These are phyloP conservation scores for Pichia insulana DNA, from an alignment of 805 yeast genomes.

Conservation along the genomic window DNA sequence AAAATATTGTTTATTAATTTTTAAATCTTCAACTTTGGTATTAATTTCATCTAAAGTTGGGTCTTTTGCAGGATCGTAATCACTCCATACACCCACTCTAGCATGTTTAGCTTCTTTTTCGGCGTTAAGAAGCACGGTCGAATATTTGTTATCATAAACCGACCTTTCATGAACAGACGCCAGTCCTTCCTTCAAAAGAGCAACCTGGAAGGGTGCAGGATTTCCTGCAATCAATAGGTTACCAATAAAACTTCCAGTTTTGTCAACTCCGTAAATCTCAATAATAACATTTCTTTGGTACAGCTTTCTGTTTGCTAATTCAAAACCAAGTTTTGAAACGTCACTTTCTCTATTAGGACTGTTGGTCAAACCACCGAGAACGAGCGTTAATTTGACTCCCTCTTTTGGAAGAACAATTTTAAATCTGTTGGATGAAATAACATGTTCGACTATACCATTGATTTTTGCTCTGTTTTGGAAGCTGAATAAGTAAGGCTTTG, in stretches of 20 bases:
- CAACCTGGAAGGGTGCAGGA: slow-evolving; percentile 47
- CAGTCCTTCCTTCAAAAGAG: slow-evolving; percentile 53
- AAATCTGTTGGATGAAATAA: slow-evolving; percentile 60
- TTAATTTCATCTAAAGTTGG: slow-evolving; percentile 18
- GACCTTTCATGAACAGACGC: slow-evolving; percentile 60
- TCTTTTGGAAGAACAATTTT: slow-evolving; percentile 63
- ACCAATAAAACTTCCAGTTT: slow-evolving; percentile 76
- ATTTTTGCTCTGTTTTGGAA: slow-evolving; percentile 58
- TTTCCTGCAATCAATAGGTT: slow-evolving; percentile 46
- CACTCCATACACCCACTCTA: slow-evolving; percentile 59
- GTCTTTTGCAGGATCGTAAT: slow-evolving; percentile 40
- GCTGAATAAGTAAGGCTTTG: slow-evolving; percentile 65
- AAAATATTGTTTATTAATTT: slow-evolving; percentile 32
- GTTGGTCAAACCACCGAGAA: slow-evolving; percentile 65
- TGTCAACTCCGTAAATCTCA: slow-evolving; percentile 62
- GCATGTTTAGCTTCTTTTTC: slow-evolving; percentile 50
- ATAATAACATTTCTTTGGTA: slow-evolving; percentile 69
- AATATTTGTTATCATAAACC: slow-evolving; percentile 47
- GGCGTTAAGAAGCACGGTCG: slow-evolving; percentile 46
- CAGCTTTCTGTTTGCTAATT: slow-evolving; percentile 42
- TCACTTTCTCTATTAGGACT: slow-evolving; percentile 28
- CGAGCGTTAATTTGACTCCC: slow-evolving; percentile 57
- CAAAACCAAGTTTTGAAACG: slow-evolving; percentile 42
- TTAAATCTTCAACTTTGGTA: slow-evolving; percentile 16
- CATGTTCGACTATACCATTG: slow-evolving; percentile 64